Evolutionary conservation across 345 rosid genomes (phyloP).

Genomic region (Gossypium rotundifolium): DNA sequence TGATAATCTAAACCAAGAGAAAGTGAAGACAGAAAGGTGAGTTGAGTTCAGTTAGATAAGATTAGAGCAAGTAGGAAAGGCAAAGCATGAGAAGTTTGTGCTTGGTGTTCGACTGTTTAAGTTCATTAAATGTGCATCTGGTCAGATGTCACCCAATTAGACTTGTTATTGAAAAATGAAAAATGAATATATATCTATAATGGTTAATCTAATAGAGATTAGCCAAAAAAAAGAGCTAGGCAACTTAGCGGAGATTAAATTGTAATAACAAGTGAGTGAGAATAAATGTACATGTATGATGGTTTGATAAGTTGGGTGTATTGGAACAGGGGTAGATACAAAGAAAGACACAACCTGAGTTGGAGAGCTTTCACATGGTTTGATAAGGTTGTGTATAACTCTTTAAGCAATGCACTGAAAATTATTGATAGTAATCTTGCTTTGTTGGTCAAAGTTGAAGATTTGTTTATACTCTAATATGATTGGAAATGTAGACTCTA

Average conservation of each 20-base stretch:
- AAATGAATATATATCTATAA: no score
- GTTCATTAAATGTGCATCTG: neutral
- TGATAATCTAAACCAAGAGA: neutral
- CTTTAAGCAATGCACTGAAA: neutral
- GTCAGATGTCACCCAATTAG: neutral
- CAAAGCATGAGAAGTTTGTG: neutral
- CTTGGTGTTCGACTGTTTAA: neutral
- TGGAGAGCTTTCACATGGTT: slow-evolving; percentile 4
- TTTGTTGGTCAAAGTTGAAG: neutral
- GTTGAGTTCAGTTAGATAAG: neutral
- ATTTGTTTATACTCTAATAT: neutral
- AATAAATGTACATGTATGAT: neutral
- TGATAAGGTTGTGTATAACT: slow-evolving; percentile 1
- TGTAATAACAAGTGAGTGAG: neutral
- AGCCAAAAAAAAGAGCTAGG: neutral
- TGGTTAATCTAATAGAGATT: neutral
- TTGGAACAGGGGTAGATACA: slow-evolving; percentile 5
- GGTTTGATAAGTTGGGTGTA: slow-evolving; percentile 1
- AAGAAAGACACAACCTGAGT: neutral
- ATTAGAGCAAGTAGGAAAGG: neutral
- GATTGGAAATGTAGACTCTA: slow-evolving; percentile 4
- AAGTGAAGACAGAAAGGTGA: neutral
- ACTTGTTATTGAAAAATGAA: neutral
- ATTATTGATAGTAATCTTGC: neutral
- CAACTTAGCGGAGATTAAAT: neutral